Evolutionary conservation across 2,329 filamentous ascomycete genomes (phyloP).

Genomic region (Penicillium sp.): DNA sequence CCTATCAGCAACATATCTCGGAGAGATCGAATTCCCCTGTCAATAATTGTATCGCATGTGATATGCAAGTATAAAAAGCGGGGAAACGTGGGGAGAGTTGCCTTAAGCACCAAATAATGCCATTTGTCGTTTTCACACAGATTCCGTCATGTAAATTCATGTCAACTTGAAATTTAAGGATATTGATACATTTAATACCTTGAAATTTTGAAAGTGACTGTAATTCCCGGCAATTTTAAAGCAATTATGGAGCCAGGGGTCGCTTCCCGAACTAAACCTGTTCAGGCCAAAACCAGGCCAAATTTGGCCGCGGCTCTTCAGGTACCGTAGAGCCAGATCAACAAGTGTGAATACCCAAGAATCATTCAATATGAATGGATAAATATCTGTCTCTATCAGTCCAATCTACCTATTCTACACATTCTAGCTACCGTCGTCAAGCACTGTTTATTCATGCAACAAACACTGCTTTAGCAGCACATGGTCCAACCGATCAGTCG

Average conservation of each 20-base stretch:
- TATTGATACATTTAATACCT: too few species aligned
- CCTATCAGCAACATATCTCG: too few species aligned
- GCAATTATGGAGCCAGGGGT: neutral
- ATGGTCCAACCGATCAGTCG: neutral
- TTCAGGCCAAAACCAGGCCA: neutral
- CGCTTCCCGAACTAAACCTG: neutral
- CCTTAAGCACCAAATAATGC: neutral
- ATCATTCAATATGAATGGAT: too few species aligned
- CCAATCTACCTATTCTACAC: too few species aligned
- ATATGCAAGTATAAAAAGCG: neutral
- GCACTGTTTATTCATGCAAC: too few species aligned
- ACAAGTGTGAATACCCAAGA: too few species aligned
- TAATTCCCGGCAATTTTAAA: too few species aligned
- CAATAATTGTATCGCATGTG: neutral
- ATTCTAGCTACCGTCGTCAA: too few species aligned
- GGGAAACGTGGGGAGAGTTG: neutral
- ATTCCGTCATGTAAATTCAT: too few species aligned
- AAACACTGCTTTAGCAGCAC: neutral
- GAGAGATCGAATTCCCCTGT: neutral
- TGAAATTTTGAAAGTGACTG: too few species aligned
- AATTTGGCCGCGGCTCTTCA: neutral
- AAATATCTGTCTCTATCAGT: too few species aligned
- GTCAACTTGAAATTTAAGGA: too few species aligned
- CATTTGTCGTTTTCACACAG: neutral
- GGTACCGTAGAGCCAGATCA: neutral